phyloP scores from a whole-genome alignment of 306 rosid species.

The Begonia loranthoides region DNA sequence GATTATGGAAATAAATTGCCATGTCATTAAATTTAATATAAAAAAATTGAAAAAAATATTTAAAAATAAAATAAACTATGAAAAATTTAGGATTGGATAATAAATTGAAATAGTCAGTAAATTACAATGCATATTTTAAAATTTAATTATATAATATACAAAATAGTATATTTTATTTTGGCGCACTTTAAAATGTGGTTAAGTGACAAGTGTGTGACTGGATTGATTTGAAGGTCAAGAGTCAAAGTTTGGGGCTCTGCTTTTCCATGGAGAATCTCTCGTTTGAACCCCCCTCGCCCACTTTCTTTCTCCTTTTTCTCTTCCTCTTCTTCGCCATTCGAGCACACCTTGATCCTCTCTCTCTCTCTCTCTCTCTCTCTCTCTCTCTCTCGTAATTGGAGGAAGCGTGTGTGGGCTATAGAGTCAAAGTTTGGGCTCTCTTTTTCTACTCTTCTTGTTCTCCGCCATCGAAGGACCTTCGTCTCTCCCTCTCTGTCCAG shows the following conservation, averaged over 20 bases:
- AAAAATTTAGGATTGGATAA: no score
- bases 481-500: neutral
- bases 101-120: no score
- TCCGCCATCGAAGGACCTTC: neutral
- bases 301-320: slow-evolving; percentile 3
- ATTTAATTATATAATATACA: no score
- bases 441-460: no score
- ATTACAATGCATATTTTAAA: no score
- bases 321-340: neutral
- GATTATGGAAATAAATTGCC: no score
- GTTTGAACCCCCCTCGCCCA: neutral
- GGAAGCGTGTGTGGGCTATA: slow-evolving; percentile 11
- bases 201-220: no score
- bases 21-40: no score
- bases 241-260: slow-evolving; percentile 44
- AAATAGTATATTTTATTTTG: no score
- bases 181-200: no score
- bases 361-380: slow-evolving; percentile 5
- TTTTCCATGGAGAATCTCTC: slow-evolving; percentile 23
- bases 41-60: no score
- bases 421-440: slow-evolving; percentile 2
- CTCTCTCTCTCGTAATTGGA: neutral
- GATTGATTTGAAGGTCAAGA: neutral
- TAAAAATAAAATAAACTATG: no score
- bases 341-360: slow-evolving; percentile 10